phyloP scores from a whole-genome alignment of 768 basidiomycete species.

The Cantharellus anzutake region DNA sequence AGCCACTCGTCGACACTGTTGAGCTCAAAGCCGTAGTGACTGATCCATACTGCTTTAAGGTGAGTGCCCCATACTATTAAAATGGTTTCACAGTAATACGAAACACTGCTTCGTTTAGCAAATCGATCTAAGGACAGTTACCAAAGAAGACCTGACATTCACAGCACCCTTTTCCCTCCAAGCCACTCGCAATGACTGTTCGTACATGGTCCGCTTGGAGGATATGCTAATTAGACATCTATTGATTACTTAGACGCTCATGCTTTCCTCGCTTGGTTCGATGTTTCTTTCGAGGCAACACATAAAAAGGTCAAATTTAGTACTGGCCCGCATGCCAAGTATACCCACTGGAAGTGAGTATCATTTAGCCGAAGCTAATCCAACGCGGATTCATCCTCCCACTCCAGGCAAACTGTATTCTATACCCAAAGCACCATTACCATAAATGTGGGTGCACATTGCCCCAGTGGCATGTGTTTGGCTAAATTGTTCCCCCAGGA shows the following conservation, averaged over 20 bases:
- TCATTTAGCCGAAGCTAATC: slow-evolving; percentile 9
- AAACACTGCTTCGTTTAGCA: slow-evolving; percentile 27
- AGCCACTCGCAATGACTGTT: slow-evolving; percentile 83
- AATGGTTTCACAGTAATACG: too few species aligned
- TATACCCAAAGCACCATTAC: slow-evolving; percentile 73
- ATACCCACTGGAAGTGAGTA: slow-evolving; percentile 87
- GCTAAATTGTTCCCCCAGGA: slow-evolving; percentile 19
- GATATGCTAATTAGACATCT: too few species aligned
- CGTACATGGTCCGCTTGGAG: slow-evolving; percentile 14
- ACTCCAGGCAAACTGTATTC: slow-evolving; percentile 80
- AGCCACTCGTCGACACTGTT: slow-evolving; percentile 97
- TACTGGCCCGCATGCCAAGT: slow-evolving; percentile 92
- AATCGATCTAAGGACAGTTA: slow-evolving; percentile 77
- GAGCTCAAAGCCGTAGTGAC: slow-evolving; percentile 91
- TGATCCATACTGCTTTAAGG: slow-evolving; percentile 80
- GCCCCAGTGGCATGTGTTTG: neutral
- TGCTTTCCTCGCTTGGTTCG: slow-evolving; percentile 99
- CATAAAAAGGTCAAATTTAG: slow-evolving; percentile 94
- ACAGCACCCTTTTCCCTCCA: slow-evolving; percentile 56
- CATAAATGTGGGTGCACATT: slow-evolving; percentile 19
- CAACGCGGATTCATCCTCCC: neutral
- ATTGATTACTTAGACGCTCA: slow-evolving; percentile 48
- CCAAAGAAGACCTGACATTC: slow-evolving; percentile 90
- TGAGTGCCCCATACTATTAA: slow-evolving; percentile 14
- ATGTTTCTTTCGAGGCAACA: slow-evolving; percentile 84